Conservation (phyloP, 257 asterid species). For the Jacaranda copaia region DNA sequence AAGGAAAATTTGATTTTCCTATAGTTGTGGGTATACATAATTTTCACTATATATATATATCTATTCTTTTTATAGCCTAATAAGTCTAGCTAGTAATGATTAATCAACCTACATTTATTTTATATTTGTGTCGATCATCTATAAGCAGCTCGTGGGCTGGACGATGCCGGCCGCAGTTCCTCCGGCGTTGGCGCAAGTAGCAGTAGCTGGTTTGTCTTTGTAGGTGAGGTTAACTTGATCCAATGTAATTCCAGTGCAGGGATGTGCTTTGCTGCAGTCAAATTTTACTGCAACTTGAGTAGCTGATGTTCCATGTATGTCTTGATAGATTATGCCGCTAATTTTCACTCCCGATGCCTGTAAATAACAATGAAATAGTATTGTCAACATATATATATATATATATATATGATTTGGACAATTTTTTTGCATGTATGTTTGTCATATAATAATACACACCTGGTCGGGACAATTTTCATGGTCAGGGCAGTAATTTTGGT, state of each 20-base stretch:
- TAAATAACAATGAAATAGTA: not conserved
- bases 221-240: slow-evolving; percentile 44
- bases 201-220: slow-evolving; percentile 39
- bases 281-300: slow-evolving; percentile 47
- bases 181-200: slow-evolving; percentile 44
- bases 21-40: too few relatives aligned
- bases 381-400: too few relatives aligned
- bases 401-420: not conserved
- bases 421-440: not conserved
- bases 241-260: slow-evolving; percentile 47
- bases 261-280: slow-evolving; percentile 45
- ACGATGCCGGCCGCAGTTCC: slow-evolving; percentile 39
- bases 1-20: too few relatives aligned
- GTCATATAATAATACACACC: slow-evolving; percentile 32
- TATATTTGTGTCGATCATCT: not conserved
- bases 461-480: slow-evolving; percentile 45
- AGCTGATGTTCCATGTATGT: slow-evolving; percentile 58
- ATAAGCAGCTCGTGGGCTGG: slow-evolving; percentile 42
- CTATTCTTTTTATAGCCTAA: too few relatives aligned
- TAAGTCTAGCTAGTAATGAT: too few relatives aligned
- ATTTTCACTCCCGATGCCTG: slow-evolving; percentile 51
- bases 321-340: slow-evolving; percentile 48
- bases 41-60: too few relatives aligned
- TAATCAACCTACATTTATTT: too few relatives aligned
- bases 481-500: slow-evolving; percentile 69